Evolutionary conservation across 768 basidiomycete genomes (phyloP).

Genomic region (Russula earlei): DNA sequence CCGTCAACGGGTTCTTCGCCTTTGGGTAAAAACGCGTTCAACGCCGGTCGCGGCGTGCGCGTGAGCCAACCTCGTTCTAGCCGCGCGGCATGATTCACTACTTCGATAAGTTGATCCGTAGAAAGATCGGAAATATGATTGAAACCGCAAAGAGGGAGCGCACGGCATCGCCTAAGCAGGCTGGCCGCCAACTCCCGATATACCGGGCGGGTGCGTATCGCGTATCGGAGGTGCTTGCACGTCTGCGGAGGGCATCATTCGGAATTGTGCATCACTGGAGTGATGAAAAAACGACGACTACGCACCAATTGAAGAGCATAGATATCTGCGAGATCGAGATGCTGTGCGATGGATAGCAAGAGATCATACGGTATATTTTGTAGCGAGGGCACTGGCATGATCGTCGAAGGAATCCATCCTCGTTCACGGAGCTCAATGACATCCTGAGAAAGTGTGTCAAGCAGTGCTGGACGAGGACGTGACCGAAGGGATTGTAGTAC

Average conservation of each 20-base stretch:
- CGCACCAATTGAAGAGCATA: slow-evolving; percentile 54
- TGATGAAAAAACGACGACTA: slow-evolving; percentile 2
- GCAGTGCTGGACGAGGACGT: no score
- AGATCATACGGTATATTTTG: slow-evolving; percentile 57
- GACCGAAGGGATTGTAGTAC: no score
- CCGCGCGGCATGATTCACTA: slow-evolving; percentile 52
- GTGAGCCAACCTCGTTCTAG: slow-evolving; percentile 55
- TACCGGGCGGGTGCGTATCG: slow-evolving; percentile 55
- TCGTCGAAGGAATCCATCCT: no score
- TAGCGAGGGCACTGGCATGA: no score
- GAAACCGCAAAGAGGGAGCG: slow-evolving; percentile 61
- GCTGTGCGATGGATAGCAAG: slow-evolving; percentile 54
- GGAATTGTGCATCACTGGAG: neutral
- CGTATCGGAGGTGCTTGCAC: slow-evolving; percentile 50
- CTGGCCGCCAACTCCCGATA: slow-evolving; percentile 55
- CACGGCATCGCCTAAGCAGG: slow-evolving; percentile 55
- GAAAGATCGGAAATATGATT: slow-evolving; percentile 57
- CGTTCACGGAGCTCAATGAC: no score
- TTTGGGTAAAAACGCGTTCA: slow-evolving; percentile 23
- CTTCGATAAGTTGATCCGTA: slow-evolving; percentile 48
- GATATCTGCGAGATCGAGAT: slow-evolving; percentile 52
- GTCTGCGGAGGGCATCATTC: slow-evolving; percentile 34
- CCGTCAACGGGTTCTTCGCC: neutral
- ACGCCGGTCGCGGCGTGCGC: slow-evolving; percentile 45
- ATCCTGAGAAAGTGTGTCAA: no score